A percentile compares a stretch with the other conserved stretches of the same genome.
Evolutionary conservation across 208 protist genomes (phyloP).

Genomic region (Jaenimonas drosophilae): DNA sequence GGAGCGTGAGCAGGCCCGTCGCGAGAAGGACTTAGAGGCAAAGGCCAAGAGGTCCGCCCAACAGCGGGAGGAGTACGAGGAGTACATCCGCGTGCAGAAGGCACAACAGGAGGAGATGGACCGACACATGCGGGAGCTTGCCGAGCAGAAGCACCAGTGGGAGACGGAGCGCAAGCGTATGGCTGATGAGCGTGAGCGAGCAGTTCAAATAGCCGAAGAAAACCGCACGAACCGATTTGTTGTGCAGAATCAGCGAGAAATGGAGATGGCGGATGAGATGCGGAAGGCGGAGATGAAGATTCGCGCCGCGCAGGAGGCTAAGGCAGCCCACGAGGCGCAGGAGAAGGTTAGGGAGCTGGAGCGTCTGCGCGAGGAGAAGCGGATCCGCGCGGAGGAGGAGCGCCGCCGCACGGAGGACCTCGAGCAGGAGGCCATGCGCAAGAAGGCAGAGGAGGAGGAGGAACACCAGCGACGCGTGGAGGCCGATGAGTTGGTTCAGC

Average conservation of each 20-base stretch:
- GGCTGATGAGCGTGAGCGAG: constrained; percentile 40
- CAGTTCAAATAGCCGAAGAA: constrained; percentile 25
- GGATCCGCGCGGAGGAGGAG: constrained; percentile 27
- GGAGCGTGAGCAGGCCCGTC: constrained; percentile 36
- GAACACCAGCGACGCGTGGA: constrained; percentile 30
- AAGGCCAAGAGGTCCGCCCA: constrained; percentile 25
- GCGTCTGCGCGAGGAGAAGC: constrained; percentile 29
- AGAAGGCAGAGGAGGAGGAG: constrained; percentile 28
- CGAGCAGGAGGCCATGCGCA: constrained; percentile 27
- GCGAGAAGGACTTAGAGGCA: constrained; percentile 28
- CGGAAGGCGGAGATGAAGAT: constrained; percentile 51
- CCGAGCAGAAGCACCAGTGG: constrained; percentile 48
- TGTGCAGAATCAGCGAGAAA: constrained; percentile 40
- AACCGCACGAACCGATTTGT: constrained; percentile 27
- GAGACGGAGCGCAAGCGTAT: constrained; percentile 51
- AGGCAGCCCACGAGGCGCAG: constrained; percentile 23
- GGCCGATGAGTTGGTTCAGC: constrained; percentile 46
- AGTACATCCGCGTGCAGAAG: constrained; percentile 45
- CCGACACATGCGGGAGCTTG: constrained; percentile 58
- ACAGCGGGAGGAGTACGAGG: constrained; percentile 34
- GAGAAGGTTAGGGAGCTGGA: constrained; percentile 23
- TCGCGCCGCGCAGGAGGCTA: constrained; percentile 40
- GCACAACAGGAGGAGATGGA: constrained; percentile 70
- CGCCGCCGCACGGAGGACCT: constrained; percentile 11
- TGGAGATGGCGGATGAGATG: constrained; percentile 46